phyloP scores from a whole-genome alignment of 2,329 filamentous ascomycete species.

The Aspergillus novoparasiticus region DNA sequence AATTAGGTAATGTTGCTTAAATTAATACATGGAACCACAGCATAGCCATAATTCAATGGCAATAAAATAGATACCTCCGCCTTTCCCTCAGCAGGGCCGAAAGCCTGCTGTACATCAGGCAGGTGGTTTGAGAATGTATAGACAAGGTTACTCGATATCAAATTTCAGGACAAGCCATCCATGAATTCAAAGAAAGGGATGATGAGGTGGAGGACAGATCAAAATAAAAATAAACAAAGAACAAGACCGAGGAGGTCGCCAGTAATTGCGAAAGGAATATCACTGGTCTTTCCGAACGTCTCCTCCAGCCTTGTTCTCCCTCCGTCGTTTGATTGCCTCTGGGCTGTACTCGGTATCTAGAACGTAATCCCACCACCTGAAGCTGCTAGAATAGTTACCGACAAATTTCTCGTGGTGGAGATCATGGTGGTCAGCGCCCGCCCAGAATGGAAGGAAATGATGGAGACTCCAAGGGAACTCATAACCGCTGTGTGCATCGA shows the following conservation, averaged over 20 bases:
- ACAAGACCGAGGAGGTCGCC: not conserved
- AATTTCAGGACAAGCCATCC: not conserved
- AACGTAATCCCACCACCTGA: slow-evolving; percentile 97
- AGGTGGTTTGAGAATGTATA: not conserved
- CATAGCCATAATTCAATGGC: not conserved
- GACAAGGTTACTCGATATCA: not conserved
- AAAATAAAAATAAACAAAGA: not conserved
- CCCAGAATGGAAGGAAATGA: slow-evolving; percentile 97
- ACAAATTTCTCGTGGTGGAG: slow-evolving; percentile 98
- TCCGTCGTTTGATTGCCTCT: slow-evolving; percentile 80
- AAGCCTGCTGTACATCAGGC: not conserved
- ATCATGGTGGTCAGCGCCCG: slow-evolving; percentile 94
- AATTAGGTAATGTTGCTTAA: not conserved
- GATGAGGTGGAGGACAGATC: not conserved
- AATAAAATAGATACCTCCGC: not conserved
- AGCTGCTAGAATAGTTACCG: slow-evolving; percentile 96
- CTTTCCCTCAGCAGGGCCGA: not conserved
- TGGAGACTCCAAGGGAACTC: slow-evolving; percentile 98
- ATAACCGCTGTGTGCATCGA: slow-evolving; percentile 96
- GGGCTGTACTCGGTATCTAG: slow-evolving; percentile 92
- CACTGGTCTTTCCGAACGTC: slow-evolving; percentile 32
- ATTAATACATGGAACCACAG: not conserved
- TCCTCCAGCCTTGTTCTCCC: slow-evolving; percentile 56
- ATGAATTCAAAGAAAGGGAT: not conserved
- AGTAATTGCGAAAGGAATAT: not conserved